Percentiles rank a stretch among this genome's conserved stretches.
Conservation (phyloP, 2,329 filamentous ascomycete species). For the Davidsoniella neocaledoniae region DNA sequence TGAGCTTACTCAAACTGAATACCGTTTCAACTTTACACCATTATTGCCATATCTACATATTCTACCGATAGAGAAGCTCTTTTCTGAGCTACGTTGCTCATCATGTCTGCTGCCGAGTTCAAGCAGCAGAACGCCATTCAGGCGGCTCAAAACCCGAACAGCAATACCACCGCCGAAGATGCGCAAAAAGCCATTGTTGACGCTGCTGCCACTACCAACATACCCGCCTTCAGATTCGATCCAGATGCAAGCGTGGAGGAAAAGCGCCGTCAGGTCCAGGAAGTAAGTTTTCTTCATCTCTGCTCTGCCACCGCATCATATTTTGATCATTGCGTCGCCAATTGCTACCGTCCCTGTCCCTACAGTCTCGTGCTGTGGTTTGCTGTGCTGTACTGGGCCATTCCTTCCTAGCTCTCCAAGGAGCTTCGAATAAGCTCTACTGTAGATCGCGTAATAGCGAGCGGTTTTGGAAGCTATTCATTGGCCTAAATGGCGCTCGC, state of each 20-base stretch:
- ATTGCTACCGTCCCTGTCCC: too few species aligned
- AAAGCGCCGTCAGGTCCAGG: slow-evolving; percentile 64
- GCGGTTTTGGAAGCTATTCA: too few species aligned
- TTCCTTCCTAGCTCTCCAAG: too few species aligned
- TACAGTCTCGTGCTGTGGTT: too few species aligned
- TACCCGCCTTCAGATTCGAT: slow-evolving; percentile 70
- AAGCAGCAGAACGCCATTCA: slow-evolving; percentile 70
- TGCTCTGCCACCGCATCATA: too few species aligned
- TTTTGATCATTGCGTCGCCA: not conserved
- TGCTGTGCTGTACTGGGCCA: too few species aligned
- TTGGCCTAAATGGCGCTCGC: too few species aligned
- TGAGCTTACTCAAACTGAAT: too few species aligned
- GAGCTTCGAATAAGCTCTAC: too few species aligned
- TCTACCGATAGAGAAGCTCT: slow-evolving; percentile 8
- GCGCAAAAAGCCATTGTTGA: slow-evolving; percentile 59
- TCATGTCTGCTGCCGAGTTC: slow-evolving; percentile 37
- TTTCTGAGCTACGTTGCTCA: slow-evolving; percentile 14
- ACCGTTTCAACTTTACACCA: not conserved
- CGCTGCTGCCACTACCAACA: slow-evolving; percentile 63
- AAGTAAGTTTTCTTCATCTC: slow-evolving; percentile 36
- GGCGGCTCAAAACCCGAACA: slow-evolving; percentile 56
- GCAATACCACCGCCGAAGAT: slow-evolving; percentile 47
- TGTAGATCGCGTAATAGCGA: too few species aligned
- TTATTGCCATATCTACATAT: not conserved
- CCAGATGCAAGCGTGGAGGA: slow-evolving; percentile 68